Base-by-base conservation (phyloP, 1,284 basidiomycete species). In the Heterobasidion irregulare region DNA sequence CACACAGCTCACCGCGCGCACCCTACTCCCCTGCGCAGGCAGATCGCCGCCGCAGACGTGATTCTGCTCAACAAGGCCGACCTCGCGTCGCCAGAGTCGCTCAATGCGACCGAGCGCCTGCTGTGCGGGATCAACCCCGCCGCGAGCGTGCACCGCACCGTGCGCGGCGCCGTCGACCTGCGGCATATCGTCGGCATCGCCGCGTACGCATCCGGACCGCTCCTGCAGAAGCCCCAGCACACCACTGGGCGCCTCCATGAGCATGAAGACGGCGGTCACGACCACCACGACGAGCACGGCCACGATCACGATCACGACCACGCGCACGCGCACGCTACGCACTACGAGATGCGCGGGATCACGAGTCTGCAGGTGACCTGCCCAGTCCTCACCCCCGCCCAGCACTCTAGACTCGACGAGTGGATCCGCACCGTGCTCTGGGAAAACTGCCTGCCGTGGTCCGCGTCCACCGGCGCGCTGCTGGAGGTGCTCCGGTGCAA, bases 41-140 rank as follows among this genome's bases (percentile, higher is more conserved):
- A 98, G 75, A 87, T 97, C 48, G 94, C 92, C 1, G 85, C 84
- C 36, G 85, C 93, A 12, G 94, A 97, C 64, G 86, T 94, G n/a
- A 78, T 96, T 49, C 71, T 97, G 16, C 71, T 97, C 26, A 97
- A 97, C 75, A 97, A 98, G 72, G 73, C 77, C 34, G 94, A 96
- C 64, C 73, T 96, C n/a, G 84, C 84, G 3, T 66, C 75, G 4
- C 63, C 72, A 8, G 65, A 67, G 41, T 63, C 66, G 55, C 56
- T 81, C 16, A 36, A 64, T 53, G 66, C 72, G 6, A 80, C 83
- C 12, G 84, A 91, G 65, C 64, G 62, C 15, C 71, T 79, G 18
- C 83, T 95, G 43, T 79, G 75, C n/a, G 67, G 71, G 16, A 75
- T 94, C 62, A 98, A 98, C 67, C 86, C 92, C 0, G 82, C 80